Evolutionary conservation across 2,329 filamentous ascomycete species (phyloP).

Genomic region (Penicillium expansum): DNA sequence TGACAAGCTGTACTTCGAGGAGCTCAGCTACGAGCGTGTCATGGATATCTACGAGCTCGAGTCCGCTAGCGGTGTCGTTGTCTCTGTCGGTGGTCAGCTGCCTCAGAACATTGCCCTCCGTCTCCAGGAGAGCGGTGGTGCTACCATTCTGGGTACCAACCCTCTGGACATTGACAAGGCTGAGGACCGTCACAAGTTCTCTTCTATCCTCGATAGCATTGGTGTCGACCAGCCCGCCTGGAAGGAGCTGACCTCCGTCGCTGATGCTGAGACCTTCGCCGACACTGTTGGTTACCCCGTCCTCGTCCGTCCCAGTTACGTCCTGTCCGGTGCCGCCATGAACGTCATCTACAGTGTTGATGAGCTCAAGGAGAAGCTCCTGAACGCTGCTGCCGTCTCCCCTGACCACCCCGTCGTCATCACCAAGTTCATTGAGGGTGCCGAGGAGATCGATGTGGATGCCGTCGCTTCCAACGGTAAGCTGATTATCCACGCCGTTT

Average conservation of each 20-base stretch:
- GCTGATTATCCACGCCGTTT: constrained; percentile 85
- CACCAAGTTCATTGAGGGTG: constrained; percentile 96
- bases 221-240: constrained; percentile 95
- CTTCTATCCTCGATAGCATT: constrained; percentile 92
- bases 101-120: constrained; percentile 96
- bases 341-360: constrained; percentile 86
- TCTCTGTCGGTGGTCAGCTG: constrained; percentile 92
- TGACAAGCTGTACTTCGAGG: constrained; percentile 94
- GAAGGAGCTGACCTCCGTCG: constrained; percentile 91
- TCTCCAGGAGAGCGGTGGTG: constrained; percentile 85
- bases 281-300: constrained; percentile 87
- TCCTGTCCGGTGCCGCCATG: constrained; percentile 97
- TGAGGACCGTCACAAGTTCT: constrained; percentile 98
- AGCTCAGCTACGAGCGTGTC: constrained; percentile 92
- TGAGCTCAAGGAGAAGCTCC: constrained; percentile 91
- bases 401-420: constrained; percentile 98
- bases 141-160: constrained; percentile 87
- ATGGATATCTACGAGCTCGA: constrained; percentile 99
- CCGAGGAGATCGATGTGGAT: constrained; percentile 94
- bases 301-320: constrained; percentile 89
- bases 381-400: constrained; percentile 84
- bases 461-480: constrained; percentile 84
- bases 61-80: constrained; percentile 77
- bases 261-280: constrained; percentile 84
- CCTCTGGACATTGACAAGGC: constrained; percentile 96